Base-by-base conservation (phyloP, 192 early-diverging fungal genomes). In the Coemansia sp. region DNA sequence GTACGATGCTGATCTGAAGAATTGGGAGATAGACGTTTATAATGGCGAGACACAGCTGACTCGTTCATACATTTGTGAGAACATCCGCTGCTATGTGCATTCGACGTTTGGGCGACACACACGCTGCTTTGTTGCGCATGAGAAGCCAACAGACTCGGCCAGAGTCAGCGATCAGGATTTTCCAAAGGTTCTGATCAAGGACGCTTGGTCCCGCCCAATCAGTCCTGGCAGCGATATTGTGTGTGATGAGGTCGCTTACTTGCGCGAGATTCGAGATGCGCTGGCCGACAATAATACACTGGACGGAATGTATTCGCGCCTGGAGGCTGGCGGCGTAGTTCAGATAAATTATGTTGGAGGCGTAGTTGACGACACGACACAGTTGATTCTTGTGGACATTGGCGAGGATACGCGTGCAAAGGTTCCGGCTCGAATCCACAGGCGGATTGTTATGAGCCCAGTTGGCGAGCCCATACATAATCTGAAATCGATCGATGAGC, bases 81-180 rank as follows among this genome's bases (percentile, higher is more conserved):
- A 3, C 10, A 23, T 59, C 39, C 3, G 14, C 12, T 41, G 39
- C 39, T 3, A 1, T 9, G 14, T 1, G 6, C 12, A 41, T 41
- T 29, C 27, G 27, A 29, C 35, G 8, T 64, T 59, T 61, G 62
- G 57, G 9, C 39, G 62, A 5, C 57, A 65, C 26, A 65, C 62
- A 50, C 57, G 62, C 4, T 59, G 69, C 8, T 71, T 61, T 19
- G n/a, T 54, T 10, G 39, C 11, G 1, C 14, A 10, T 8, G 39
- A 41, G 14, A 41, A 41, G n/a, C 39, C 58, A 7, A 21, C 26
- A 3, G 10, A 17, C 12, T n/a, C 31, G 47, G 21, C 14, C 27
- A 25, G 16, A 0, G 22, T 21, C 16, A 17, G 8, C 10, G 11
- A 31, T 6, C 4, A 37, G 4, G 3, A 41, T 3, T 16, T 12